phyloP scores from a whole-genome alignment of 371 early-diverging fungal genomes.

The Saksenaea vasiformis region DNA sequence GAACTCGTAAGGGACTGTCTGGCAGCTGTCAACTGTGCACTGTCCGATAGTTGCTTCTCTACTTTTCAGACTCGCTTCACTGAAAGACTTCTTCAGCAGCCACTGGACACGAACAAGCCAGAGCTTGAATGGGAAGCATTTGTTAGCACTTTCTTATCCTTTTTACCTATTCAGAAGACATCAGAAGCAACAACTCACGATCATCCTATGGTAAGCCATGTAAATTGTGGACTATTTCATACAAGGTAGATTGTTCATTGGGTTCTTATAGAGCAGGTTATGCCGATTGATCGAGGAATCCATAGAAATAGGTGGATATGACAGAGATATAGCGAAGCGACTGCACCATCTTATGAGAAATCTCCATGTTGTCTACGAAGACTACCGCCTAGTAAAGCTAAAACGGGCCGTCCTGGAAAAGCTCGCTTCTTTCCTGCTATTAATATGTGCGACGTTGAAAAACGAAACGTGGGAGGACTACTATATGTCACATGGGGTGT shows the following conservation, averaged over 20 bases:
- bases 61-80: not conserved
- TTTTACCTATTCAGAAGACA: slow-evolving; percentile 25
- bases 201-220: not conserved
- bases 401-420: slow-evolving; percentile 23
- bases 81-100: not conserved
- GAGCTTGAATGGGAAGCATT: slow-evolving; percentile 61
- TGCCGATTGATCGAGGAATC: not conserved
- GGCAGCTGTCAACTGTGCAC: slow-evolving; percentile 8
- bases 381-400: slow-evolving; percentile 53
- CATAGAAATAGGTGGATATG: slow-evolving; percentile 10
- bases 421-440: slow-evolving; percentile 48
- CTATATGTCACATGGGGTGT: slow-evolving; percentile 35
- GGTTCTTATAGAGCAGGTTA: slow-evolving; percentile 1
- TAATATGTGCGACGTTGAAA: slow-evolving; percentile 41
- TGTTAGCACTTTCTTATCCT: slow-evolving; percentile 52
- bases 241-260: too few species aligned
- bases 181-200: not conserved
- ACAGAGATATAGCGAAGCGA: slow-evolving; percentile 8
- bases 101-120: not conserved
- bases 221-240: too few species aligned
- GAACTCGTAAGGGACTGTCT: slow-evolving; percentile 4
- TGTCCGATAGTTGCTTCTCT: not conserved
- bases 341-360: slow-evolving; percentile 39
- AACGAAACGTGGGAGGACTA: slow-evolving; percentile 50
- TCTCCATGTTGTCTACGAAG: slow-evolving; percentile 68